Evolutionary conservation across 2,329 filamentous ascomycete genomes (phyloP), one percentile per base, ranked within the genome.

Genomic region (Curvularia eragrostidis): DNA sequence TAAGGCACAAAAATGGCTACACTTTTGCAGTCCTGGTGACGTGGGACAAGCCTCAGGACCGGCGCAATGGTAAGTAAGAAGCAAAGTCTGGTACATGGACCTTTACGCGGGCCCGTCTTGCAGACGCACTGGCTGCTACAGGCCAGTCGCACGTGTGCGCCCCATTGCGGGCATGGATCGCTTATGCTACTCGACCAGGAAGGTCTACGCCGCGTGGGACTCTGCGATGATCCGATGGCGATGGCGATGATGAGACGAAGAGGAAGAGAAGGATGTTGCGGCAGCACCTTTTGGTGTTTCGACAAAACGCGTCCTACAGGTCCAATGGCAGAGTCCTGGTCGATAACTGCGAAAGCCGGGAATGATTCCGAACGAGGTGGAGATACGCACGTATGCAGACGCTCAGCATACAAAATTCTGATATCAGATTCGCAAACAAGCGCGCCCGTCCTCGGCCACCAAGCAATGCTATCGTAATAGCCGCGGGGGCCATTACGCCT

Each of bases 151-250:
- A 48, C 47, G 41, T 59, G 55, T 62, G 54, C 58, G 54, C 55
- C 57, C 48, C 51, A 49, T 55, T 54, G 56, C 54, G 62, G 59
- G 48, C 51, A 54, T 54, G 50, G 56, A 42, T 65, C 56, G 62
- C 63, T 66, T 64, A 57, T 47, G 38, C 30, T 59, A 48, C 64
- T 66, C 46, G 38, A 58, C 59, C 56, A 56, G 61, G 62, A 50
- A 68, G 48, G n/a, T 34, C n/a, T 48, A 62, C 39, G 58, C 59
- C 49, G 61, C 56, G 63, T 57, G 65, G 60, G 57, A 61, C 61
- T 49, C 41, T 43, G 53, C 58, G 66, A 72, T 72, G 71, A 69
- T 68, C 64, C 61, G 58, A 63, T 55, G 58, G 52, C 30, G 24
- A 34, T 52, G 36, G 36, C 38, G n/a, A n/a, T 43, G 26, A 15